Conservation (phyloP, 2,329 filamentous ascomycete species). For the Diaporthe aspalathi region DNA sequence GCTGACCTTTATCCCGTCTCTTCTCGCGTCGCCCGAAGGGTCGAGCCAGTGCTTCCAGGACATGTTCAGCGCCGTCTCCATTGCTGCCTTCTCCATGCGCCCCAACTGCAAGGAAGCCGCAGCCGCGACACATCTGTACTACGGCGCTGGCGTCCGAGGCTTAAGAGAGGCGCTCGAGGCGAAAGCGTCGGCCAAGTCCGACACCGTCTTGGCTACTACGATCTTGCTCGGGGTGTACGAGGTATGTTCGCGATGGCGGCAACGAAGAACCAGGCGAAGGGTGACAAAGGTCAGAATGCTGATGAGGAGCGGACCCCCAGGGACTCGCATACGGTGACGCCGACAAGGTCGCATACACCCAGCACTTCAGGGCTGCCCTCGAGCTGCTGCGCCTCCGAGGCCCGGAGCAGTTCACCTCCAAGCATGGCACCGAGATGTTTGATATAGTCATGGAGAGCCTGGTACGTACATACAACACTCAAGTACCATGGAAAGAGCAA, state of each 20-base stretch:
- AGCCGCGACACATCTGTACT: conserved; percentile 2
- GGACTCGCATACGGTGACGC: conserved; percentile 21
- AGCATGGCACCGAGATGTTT: conserved; percentile 31
- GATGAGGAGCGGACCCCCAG: not conserved
- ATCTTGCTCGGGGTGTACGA: conserved; percentile 30
- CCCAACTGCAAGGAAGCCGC: conserved; percentile 29
- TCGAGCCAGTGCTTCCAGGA: conserved; percentile 18
- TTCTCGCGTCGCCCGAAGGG: conserved; percentile 13
- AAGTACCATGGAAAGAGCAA: conserved; percentile 24
- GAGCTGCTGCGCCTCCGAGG: conserved; percentile 24
- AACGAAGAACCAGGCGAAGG: not conserved
- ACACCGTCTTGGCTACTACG: conserved; percentile 30
- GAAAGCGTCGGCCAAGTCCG: conserved; percentile 15
- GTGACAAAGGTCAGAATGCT: not conserved
- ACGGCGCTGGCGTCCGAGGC: not conserved
- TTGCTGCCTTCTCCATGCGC: conserved; percentile 30
- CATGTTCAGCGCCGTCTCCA: conserved; percentile 33
- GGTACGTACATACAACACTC: conserved; percentile 12
- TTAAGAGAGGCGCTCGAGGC: conserved; percentile 27
- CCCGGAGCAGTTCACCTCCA: conserved; percentile 28
- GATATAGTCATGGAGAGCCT: conserved; percentile 30
- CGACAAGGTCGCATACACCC: conserved; percentile 25
- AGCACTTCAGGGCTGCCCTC: conserved; percentile 27
- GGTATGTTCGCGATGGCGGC: not conserved
- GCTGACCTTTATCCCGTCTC: conserved; percentile 31